Percentiles rank a stretch among this genome's conserved stretches.
phyloP scores from a whole-genome alignment of 495 filamentous ascomycete species.

The Sabuloglossum arenarium region DNA sequence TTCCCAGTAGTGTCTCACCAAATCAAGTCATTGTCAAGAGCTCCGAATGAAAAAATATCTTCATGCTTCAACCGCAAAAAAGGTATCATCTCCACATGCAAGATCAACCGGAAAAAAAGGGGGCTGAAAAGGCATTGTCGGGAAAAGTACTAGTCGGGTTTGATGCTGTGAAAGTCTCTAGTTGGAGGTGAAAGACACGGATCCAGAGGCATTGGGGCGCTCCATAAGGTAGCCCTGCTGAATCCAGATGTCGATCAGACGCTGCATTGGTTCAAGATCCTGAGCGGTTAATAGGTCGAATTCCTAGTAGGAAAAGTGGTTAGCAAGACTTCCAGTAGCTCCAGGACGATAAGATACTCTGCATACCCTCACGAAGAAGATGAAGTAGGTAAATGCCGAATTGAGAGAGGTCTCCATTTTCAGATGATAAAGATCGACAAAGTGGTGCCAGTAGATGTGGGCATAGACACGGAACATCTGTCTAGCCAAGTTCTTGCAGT shows the following conservation, averaged over 20 bases:
- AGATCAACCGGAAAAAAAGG: no score
- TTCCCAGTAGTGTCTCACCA: no score
- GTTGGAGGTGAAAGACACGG: background rate
- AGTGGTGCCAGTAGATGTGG: constrained; percentile 75
- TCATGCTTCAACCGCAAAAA: no score
- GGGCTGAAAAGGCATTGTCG: no score
- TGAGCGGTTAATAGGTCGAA: constrained; percentile 62
- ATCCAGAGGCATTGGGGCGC: background rate
- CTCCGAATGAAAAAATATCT: no score
- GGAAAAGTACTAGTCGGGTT: background rate
- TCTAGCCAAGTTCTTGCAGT: constrained; percentile 77
- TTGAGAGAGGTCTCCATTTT: constrained; percentile 73
- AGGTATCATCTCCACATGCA: no score
- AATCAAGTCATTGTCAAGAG: no score
- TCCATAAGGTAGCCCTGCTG: background rate
- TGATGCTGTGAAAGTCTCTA: background rate
- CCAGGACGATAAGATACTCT: background rate
- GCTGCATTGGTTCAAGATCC: constrained; percentile 86
- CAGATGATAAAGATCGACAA: constrained; percentile 68
- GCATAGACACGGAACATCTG: constrained; percentile 96
- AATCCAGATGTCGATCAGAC: constrained; percentile 68
- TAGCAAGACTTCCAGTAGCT: background rate
- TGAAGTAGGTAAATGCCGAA: constrained; percentile 86
- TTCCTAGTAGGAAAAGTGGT: constrained; percentile 22
- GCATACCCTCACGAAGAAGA: constrained; percentile 45